A percentile compares a stretch with the other conserved stretches of the same genome.
phyloP scores from a whole-genome alignment of 2,329 filamentous ascomycete species.

The Chaetomium olivaceum region DNA sequence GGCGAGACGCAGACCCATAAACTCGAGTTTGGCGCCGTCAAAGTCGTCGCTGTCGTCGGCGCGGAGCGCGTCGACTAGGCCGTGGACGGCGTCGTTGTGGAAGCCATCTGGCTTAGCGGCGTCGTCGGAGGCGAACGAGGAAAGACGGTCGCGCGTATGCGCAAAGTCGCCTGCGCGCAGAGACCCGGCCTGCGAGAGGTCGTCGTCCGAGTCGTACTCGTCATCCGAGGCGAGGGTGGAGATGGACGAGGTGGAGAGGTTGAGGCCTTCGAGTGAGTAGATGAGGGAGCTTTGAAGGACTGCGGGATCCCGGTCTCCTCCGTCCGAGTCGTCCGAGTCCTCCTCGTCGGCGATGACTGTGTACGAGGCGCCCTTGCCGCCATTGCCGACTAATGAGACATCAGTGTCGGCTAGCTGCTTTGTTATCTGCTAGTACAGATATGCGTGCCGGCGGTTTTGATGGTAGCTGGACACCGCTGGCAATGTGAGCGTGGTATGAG shows the following conservation, averaged over 20 bases:
- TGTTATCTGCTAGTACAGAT: constrained; percentile 43
- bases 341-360: constrained; percentile 53
- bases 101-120: constrained; percentile 61
- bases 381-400: constrained; percentile 48
- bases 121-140: constrained; percentile 72
- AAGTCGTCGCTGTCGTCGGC: constrained; percentile 74
- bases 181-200: constrained; percentile 54
- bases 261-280: constrained; percentile 54
- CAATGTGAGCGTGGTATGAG: constrained; percentile 74
- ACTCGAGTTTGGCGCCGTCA: constrained; percentile 79
- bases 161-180: constrained; percentile 31
- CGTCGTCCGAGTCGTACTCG: constrained; percentile 65
- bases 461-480: constrained; percentile 56
- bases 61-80: constrained; percentile 82
- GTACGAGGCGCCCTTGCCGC: constrained; percentile 54
- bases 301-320: constrained; percentile 46
- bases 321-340: constrained; percentile 51
- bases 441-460: constrained; percentile 40
- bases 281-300: constrained; percentile 57
- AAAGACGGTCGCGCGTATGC: constrained; percentile 45
- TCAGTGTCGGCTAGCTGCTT: constrained; percentile 45
- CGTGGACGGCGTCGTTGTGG: constrained; percentile 82
- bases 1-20: constrained; percentile 88
- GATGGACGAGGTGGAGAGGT: constrained; percentile 56
- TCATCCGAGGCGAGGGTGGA: constrained; percentile 66